Base-by-base conservation (phyloP, 2,329 filamentous ascomycete genomes). In the Penicillium verrucosum region DNA sequence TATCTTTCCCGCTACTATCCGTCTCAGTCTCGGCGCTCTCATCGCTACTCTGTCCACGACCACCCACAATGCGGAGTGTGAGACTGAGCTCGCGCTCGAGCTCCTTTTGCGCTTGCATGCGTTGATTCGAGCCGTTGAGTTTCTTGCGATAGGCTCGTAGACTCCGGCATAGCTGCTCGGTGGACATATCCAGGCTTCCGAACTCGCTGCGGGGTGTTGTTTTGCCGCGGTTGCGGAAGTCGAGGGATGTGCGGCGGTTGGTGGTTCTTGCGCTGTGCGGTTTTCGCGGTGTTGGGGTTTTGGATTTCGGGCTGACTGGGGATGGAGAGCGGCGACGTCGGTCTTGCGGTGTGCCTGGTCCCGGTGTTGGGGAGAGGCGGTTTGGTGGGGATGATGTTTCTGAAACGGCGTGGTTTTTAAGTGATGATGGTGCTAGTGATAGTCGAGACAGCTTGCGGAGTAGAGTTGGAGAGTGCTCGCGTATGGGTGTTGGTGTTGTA, bases 121-220 rank as follows among this genome's bases (percentile, higher is more conserved):
- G 71, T 23, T 83, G 80, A 1, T 69, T 75, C 29, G 77, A 78
- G 6, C 75, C 75, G 18, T 78, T 75, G 3, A 86, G 75, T 57
- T 83, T 83, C 67, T 84, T 85, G 18, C 84, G 77, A 64, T 85
- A 87, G 0, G 80, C 78, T 44, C 80, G 79, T 4, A 87, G 72
- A 7, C 80, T 82, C 37, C 82, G 79, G 65, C 81, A 82, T 1
- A 86, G 73, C 54, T 82, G 81, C 57, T 86, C 84, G 0, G 82
- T 86, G 2, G 80, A 80, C 60, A 75, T 74, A 10, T 78, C 76
- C 11, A 84, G 60, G 36, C 76, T 79, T 27, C 79, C 78, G 58
- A 78, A 78, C 27, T 81, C 77, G 49, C 67, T 75, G 10, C 65
- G 68, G 10, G 58, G 66, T 9, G 67, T 62, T 37, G 60, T 61